These are phyloP conservation scores for Russula ochroleuca DNA, from an alignment of 768 basidiomycete species.

Conservation along the genomic window DNA sequence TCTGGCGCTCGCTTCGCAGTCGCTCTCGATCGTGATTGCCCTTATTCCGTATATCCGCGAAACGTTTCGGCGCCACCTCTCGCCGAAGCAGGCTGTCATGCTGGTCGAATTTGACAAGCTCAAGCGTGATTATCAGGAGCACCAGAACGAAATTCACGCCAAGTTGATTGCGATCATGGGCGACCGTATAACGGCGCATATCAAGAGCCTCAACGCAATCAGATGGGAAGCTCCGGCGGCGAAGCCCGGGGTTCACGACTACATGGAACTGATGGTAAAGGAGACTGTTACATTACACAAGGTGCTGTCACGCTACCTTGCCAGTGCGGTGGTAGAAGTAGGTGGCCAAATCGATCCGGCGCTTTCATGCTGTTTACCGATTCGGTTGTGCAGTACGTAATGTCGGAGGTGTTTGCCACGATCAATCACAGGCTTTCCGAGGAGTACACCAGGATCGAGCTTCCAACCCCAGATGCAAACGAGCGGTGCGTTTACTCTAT, in stretches of 20 bases:
- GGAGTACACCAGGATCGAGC: conserved; percentile 76
- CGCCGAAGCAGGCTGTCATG: conserved; percentile 93
- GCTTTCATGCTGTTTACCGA: background rate
- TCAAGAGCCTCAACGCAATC: conserved; percentile 72
- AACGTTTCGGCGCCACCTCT: conserved; percentile 89
- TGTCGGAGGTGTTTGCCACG: conserved; percentile 90
- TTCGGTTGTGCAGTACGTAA: conserved; percentile 60
- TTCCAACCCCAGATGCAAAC: conserved; percentile 81
- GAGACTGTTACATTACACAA: conserved; percentile 96
- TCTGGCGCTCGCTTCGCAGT: conserved; percentile 93
- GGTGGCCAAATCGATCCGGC: conserved; percentile 29
- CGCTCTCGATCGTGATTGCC: conserved; percentile 87
- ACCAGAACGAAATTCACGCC: conserved; percentile 97
- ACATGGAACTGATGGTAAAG: conserved; percentile 90
- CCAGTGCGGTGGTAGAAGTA: conserved; percentile 77
- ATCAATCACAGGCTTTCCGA: conserved; percentile 89
- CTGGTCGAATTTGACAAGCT: conserved; percentile 97
- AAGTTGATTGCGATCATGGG: conserved; percentile 99
- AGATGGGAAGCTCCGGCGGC: conserved; percentile 69
- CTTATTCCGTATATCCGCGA: conserved; percentile 96
- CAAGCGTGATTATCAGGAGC: conserved; percentile 98
- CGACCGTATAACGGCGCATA: conserved; percentile 83
- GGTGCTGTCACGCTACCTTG: conserved; percentile 87
- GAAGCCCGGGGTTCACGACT: conserved; percentile 68
- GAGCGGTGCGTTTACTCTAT: conserved; percentile 54